A percentile compares a stretch with the other conserved stretches of the same genome.
phyloP scores from a whole-genome alignment of 257 asterid genomes.

The Rubia yunnanensis region DNA sequence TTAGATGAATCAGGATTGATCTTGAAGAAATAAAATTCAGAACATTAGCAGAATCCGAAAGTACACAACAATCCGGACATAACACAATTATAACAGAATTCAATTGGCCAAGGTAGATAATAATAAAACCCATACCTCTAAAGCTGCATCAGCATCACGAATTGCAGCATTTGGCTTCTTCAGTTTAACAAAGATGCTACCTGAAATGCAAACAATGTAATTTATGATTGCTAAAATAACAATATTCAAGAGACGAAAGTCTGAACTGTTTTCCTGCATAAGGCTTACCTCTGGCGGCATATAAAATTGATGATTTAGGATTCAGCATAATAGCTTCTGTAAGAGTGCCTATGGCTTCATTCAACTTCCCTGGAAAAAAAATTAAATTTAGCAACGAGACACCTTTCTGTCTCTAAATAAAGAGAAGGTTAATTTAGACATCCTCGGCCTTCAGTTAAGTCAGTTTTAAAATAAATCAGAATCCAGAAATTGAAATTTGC shows the following conservation, averaged over 20 bases:
- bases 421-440: not conserved
- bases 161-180: conserved; percentile 79
- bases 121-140: conserved; percentile 33
- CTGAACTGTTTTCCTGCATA: not conserved
- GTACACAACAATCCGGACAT: not conserved
- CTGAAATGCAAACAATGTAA: conserved; percentile 23
- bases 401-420: not conserved
- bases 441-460: not conserved
- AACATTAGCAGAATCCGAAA: conserved; percentile 7
- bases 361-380: conserved; percentile 40
- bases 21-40: conserved; percentile 25
- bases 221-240: conserved; percentile 9
- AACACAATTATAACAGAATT: not conserved
- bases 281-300: conserved; percentile 53
- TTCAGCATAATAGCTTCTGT: conserved; percentile 62
- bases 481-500: not conserved
- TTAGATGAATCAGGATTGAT: conserved; percentile 76
- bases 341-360: conserved; percentile 44
- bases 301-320: conserved; percentile 53
- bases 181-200: conserved; percentile 45
- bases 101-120: conserved; percentile 1
- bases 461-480: not conserved
- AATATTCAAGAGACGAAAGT: not conserved
- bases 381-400: conserved; percentile 4
- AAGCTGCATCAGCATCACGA: conserved; percentile 74